Evolutionary conservation across 2,329 filamentous ascomycete species (phyloP), one percentile per base, ranked within the genome.

Genomic region (Trichoderma polysporum): DNA sequence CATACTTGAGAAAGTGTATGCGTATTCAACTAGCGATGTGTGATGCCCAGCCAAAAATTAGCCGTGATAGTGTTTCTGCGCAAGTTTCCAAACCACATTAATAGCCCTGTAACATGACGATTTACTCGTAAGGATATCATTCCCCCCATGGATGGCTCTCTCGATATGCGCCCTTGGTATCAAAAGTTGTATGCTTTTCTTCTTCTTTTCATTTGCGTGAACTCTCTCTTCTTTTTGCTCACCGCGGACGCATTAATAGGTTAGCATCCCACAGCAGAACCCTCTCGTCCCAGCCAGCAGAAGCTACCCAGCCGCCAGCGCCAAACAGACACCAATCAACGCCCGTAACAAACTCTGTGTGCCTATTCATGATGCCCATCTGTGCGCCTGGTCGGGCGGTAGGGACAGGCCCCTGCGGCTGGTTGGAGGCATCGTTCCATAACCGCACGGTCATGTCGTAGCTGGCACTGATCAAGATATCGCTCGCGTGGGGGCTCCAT

Each of bases 241-340:
- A 76, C 68, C 73, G 70, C 47, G 72, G 71, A 4, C 68, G 74
- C 74, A 79, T 76, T 41, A 86, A 70, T 70, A 82, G 79, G 69
- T 84, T 89, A 45, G 94, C 91, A 81, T 99, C 95, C 94, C 94
- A 99, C 6, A 99, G 87, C 73, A 96, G 82, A 12, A 99, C 85
- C 72, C 89, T 86, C 81, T 97, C 93, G 74, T 99, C 95, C 95
- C 95, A 99, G 0, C 93, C 94, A 2, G 91, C 92, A 69, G 92
- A 96, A 2, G 95, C 94, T 71, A 94, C 94, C 95, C 95, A 99
- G 5, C 95, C 95, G 70, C 97, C 94, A 27, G 88, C 91, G 4
- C 95, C 95, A 78, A 99, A 99, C 52, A 99, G 79, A 79, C 95
- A 99, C 95, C 96, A 99, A 77, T 99, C 95, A 0, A 98, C 91